Evolutionary conservation across 768 basidiomycete genomes (phyloP).

Genomic region (Suillus decipiens): DNA sequence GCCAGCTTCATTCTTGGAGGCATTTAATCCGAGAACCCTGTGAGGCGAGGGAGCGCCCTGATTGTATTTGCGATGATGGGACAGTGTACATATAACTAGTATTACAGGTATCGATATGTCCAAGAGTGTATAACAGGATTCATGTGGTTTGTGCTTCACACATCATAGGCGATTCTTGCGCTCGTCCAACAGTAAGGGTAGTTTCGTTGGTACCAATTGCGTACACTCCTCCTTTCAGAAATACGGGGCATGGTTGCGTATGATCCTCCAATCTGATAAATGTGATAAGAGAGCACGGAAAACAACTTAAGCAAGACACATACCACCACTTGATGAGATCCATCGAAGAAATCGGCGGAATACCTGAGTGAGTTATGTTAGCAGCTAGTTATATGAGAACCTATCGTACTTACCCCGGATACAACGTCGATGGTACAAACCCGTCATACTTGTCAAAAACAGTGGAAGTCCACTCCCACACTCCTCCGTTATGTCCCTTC

Average conservation of each 20-base stretch:
- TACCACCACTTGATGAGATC: slow-evolving; percentile 83
- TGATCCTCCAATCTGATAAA: slow-evolving; percentile 80
- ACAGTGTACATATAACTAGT: not conserved
- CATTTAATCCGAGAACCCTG: not conserved
- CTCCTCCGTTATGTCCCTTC: slow-evolving; percentile 86
- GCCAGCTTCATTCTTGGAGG: slow-evolving; percentile 43
- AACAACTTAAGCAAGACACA: slow-evolving; percentile 32
- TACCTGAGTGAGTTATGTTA: slow-evolving; percentile 44
- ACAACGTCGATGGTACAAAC: slow-evolving; percentile 72
- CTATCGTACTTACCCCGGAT: slow-evolving; percentile 69
- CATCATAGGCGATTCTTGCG: slow-evolving; percentile 65
- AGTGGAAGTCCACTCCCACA: slow-evolving; percentile 98
- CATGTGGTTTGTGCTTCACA: slow-evolving; percentile 14
- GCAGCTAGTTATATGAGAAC: not conserved
- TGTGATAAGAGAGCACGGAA: not conserved
- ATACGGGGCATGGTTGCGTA: slow-evolving; percentile 85
- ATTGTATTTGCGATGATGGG: not conserved
- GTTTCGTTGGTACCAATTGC: slow-evolving; percentile 92
- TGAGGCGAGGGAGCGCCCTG: not conserved
- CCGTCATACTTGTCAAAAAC: slow-evolving; percentile 70
- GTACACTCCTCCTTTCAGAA: slow-evolving; percentile 69
- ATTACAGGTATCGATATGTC: not conserved
- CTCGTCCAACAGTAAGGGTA: slow-evolving; percentile 91
- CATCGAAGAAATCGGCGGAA: slow-evolving; percentile 91
- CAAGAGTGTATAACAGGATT: not conserved